Evolutionary conservation across 2,329 filamentous ascomycete species (phyloP), one percentile per base, ranked within the genome.

Genomic region (Aspergillus fischeri): DNA sequence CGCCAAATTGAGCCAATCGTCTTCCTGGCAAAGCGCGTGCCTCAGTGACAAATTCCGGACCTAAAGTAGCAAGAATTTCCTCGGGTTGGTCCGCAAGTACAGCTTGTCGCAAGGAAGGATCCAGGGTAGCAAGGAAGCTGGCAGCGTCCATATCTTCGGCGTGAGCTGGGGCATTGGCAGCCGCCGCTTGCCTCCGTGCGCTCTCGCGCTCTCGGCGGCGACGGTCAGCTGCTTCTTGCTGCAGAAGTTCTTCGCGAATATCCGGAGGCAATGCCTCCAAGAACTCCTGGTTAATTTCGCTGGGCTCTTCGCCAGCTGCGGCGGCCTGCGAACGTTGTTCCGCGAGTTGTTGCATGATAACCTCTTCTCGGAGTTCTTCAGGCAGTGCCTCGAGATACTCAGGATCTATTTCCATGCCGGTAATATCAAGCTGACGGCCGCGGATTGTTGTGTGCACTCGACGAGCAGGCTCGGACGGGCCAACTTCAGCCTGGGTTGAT

Each of bases 361-460:
- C 94, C 71, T 99, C 94, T 73, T 97, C 93, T 49, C 94, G 85
- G 70, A 97, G 87, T 60, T 99, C 95, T 66, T 99, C 94, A 0
- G 94, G 94, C n/a, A 99, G 79, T n/a, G 93, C 95, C 58, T 94
- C 91, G 6, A 99, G 84, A 74, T 97, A 99, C 56, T 96, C 92
- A 17, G 89, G 85, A 70, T 99, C 94, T 65, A 99, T 97, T 51
- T 93, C 92, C 60, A 99, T 82, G 59, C 91, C 90, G 0, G 94
- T 99, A 51, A 99, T 94, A 72, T 99, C 94, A 53, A 96, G 85
- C 67, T 94, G 87, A 61, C 90, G 89, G 27, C 92, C 93, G 59
- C 92, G 82, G 54, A 99, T 92, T 1, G 84, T 92, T 17, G 91
- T 95, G 66, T 87, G 88, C 29, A 96, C 83, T 50, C 92, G 88